phyloP scores from a whole-genome alignment of 1,284 basidiomycete species.

The Puccinia sorghi region DNA sequence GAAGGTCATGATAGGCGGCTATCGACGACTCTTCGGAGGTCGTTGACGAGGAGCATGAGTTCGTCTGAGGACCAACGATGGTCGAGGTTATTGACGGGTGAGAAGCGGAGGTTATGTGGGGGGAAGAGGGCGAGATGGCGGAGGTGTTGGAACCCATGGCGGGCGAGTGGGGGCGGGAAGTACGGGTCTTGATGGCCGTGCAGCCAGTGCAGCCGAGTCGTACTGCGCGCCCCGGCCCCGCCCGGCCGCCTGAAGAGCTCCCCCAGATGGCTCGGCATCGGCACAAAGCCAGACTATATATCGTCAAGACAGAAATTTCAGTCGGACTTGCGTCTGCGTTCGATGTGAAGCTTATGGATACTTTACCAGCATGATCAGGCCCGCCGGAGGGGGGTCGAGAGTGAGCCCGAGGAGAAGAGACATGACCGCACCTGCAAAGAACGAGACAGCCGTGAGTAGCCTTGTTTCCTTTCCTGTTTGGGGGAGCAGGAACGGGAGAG shows the following conservation, averaged over 20 bases:
- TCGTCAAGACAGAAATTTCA: too few relatives aligned
- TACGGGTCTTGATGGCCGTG: background rate
- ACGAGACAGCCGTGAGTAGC: background rate
- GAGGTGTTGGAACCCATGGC: background rate
- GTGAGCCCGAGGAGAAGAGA: constrained; percentile 19
- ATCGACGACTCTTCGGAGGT: background rate
- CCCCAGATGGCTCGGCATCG: background rate
- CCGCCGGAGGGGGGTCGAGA: constrained; percentile 5
- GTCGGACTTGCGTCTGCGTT: too few relatives aligned
- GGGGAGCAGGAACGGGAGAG: background rate
- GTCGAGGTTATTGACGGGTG: background rate
- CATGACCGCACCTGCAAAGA: constrained; percentile 15
- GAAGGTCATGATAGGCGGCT: background rate
- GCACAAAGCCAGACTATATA: constrained; percentile 2
- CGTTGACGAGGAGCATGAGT: background rate
- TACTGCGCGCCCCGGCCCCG: background rate
- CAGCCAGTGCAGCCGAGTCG: background rate
- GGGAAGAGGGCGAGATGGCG: background rate
- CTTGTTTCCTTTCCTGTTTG: background rate
- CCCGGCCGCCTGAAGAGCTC: background rate
- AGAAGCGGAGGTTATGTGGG: background rate
- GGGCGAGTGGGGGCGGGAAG: background rate
- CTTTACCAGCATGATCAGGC: constrained; percentile 6
- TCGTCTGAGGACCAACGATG: background rate
- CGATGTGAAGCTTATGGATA: too few relatives aligned